Evolutionary conservation across 2,329 filamentous ascomycete genomes (phyloP).

Genomic region (Beauveria australis): DNA sequence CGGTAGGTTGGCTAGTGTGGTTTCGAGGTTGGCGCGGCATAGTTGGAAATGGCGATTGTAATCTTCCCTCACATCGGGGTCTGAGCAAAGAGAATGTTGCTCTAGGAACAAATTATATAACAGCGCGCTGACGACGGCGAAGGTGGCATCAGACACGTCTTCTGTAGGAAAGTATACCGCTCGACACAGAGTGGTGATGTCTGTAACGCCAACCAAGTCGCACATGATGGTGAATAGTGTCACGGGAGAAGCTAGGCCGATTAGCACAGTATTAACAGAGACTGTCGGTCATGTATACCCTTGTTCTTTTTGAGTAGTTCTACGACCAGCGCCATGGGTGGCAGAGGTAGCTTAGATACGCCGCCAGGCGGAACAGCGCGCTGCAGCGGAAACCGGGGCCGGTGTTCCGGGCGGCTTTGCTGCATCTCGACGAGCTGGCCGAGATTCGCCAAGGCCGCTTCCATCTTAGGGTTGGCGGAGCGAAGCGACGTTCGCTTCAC

Average conservation of each 20-base stretch:
- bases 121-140: constrained; percentile 41
- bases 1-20: constrained; percentile 41
- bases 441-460: constrained; percentile 42
- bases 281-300: constrained; percentile 20
- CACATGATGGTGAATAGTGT: constrained; percentile 43
- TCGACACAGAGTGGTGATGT: constrained; percentile 42
- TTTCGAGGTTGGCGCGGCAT: constrained; percentile 42
- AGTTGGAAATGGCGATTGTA: constrained; percentile 30
- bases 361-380: constrained; percentile 37
- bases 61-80: constrained; percentile 24
- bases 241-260: constrained; percentile 32
- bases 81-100: constrained; percentile 29
- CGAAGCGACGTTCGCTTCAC: constrained; percentile 39
- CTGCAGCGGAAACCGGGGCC: constrained; percentile 38
- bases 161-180: constrained; percentile 44
- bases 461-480: constrained; percentile 41
- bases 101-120: constrained; percentile 44
- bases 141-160: constrained; percentile 40
- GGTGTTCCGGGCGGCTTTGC: constrained; percentile 31
- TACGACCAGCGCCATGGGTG: constrained; percentile 43
- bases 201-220: constrained; percentile 38
- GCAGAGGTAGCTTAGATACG: constrained; percentile 45
- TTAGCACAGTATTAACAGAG: constrained; percentile 1
- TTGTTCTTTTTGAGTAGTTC: constrained; percentile 40
- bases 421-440: constrained; percentile 46